These are phyloP conservation scores for Wickerhamiella vanderwaltii DNA, from an alignment of 805 yeast genomes.

Conservation along the genomic window DNA sequence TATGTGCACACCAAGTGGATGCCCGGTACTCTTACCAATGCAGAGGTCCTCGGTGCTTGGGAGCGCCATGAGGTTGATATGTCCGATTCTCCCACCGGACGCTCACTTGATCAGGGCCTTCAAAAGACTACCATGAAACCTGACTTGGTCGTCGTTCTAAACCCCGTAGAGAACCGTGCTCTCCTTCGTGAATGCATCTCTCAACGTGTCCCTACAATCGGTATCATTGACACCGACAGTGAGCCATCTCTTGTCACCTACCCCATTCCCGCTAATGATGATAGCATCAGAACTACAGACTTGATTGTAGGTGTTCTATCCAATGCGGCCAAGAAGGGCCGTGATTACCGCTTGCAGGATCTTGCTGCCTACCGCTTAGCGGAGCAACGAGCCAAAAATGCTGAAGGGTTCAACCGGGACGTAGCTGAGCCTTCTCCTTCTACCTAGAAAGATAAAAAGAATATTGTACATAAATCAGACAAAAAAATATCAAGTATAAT, in stretches of 20 bases:
- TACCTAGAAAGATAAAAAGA: too few relatives aligned
- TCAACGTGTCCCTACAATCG: conserved; percentile 81
- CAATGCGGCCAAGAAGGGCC: conserved; percentile 74
- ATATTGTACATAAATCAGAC: too few relatives aligned
- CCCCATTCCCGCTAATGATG: conserved; percentile 95
- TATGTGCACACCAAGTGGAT: conserved; percentile 81
- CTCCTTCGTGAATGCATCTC: conserved; percentile 71
- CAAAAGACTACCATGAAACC: conserved; percentile 54
- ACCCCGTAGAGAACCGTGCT: conserved; percentile 76
- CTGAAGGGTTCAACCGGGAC: conserved; percentile 15
- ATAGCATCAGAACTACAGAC: conserved; percentile 68
- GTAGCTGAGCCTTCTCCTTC: background rate
- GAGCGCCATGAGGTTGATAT: conserved; percentile 67
- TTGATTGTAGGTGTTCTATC: conserved; percentile 73
- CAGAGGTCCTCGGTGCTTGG: conserved; percentile 51
- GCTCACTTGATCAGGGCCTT: conserved; percentile 42
- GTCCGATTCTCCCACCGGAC: conserved; percentile 53
- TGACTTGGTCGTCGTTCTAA: conserved; percentile 73
- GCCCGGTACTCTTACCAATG: conserved; percentile 88
- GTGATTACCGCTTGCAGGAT: conserved; percentile 40
- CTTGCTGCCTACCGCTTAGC: conserved; percentile 26
- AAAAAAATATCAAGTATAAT: too few relatives aligned
- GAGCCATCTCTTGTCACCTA: conserved; percentile 85
- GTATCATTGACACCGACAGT: conserved; percentile 84
- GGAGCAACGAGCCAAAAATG: conserved; percentile 16